Evolutionary conservation across 2,329 filamentous ascomycete species (phyloP).

Genomic region (Fusarium sp.): DNA sequence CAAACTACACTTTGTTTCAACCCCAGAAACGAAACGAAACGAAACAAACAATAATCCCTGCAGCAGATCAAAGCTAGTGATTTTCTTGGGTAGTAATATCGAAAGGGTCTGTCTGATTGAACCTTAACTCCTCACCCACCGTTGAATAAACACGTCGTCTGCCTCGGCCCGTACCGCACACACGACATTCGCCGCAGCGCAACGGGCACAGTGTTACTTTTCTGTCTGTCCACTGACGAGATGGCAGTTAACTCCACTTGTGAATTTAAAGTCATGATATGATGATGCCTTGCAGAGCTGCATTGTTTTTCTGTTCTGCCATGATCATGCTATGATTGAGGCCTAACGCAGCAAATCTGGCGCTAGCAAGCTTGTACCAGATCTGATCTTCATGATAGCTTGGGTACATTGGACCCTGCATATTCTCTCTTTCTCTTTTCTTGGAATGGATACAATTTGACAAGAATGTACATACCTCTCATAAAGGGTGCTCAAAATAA

Average conservation of each 20-base stretch:
- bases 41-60: background rate
- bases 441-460: too few relatives aligned
- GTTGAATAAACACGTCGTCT: constrained; percentile 17
- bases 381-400: background rate
- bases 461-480: too few relatives aligned
- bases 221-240: constrained; percentile 1
- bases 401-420: too few relatives aligned
- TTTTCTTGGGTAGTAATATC: too few relatives aligned
- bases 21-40: too few relatives aligned
- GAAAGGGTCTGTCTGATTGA: background rate
- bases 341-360: background rate
- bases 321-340: background rate
- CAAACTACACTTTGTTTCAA: background rate
- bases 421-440: too few relatives aligned
- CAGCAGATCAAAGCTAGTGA: background rate
- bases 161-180: constrained; percentile 36
- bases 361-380: background rate
- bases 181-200: background rate
- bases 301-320: background rate
- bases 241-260: background rate
- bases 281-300: background rate
- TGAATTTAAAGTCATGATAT: background rate
- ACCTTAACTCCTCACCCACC: background rate
- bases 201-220: background rate
- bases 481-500: too few relatives aligned